phyloP scores from a whole-genome alignment of 2,329 filamentous ascomycete species.

The Botrytis pseudocinerea region DNA sequence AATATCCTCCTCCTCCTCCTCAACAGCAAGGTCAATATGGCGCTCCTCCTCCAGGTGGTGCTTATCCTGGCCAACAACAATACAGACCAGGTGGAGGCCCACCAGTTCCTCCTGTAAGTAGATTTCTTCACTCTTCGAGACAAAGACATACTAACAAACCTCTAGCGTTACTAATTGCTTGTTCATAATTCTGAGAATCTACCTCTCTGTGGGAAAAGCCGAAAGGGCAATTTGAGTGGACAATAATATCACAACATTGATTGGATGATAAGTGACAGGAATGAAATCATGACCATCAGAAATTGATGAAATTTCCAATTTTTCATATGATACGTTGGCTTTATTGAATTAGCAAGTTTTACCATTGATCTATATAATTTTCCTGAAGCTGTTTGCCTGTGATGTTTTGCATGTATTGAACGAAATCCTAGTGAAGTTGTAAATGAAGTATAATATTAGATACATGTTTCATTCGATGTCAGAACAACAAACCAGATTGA shows the following conservation, averaged over 20 bases:
- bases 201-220: neutral
- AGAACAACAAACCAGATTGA: neutral
- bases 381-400: neutral
- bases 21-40: slow-evolving; percentile 18
- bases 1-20: slow-evolving; percentile 30
- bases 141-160: neutral
- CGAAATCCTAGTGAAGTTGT: neutral
- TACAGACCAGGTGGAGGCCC: slow-evolving; percentile 17
- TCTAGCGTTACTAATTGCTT: slow-evolving; percentile 14
- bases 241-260: neutral
- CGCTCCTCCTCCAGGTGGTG: slow-evolving; percentile 20
- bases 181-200: neutral
- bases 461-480: too few species aligned
- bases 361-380: neutral
- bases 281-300: neutral
- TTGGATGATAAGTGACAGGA: slow-evolving; percentile 3
- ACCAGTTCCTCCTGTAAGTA: slow-evolving; percentile 17
- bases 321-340: slow-evolving; percentile 1
- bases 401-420: neutral
- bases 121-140: neutral
- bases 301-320: neutral
- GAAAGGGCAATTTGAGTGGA: neutral
- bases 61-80: slow-evolving; percentile 20
- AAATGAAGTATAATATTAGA: neutral
- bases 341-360: slow-evolving; percentile 12